Evolutionary conservation across 2,329 filamentous ascomycete species (phyloP).

Genomic region (Plectosphaerella cucumerina): DNA sequence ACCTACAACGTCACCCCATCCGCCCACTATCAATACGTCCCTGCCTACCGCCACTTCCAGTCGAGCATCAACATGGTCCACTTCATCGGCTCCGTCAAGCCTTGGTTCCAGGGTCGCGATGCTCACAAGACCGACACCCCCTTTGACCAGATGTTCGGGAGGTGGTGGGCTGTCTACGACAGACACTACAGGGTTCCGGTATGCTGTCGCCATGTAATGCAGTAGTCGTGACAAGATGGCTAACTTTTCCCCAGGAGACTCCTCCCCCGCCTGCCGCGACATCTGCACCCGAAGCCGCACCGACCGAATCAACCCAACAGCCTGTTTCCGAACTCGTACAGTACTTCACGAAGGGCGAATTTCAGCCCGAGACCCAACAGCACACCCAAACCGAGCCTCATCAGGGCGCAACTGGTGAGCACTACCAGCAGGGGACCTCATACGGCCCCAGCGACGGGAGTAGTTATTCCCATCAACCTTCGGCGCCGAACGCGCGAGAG

Average conservation of each 20-base stretch:
- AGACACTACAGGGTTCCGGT: constrained; percentile 66
- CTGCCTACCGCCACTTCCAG: constrained; percentile 90
- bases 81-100: constrained; percentile 90
- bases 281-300: constrained; percentile 33
- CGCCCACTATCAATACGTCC: constrained; percentile 94
- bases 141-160: constrained; percentile 78
- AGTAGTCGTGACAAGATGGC: neutral
- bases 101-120: constrained; percentile 68
- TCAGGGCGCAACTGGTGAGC: constrained; percentile 26
- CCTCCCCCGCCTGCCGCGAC: neutral
- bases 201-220: constrained; percentile 16
- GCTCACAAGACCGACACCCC: constrained; percentile 52
- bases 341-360: constrained; percentile 53
- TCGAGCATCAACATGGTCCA: constrained; percentile 86
- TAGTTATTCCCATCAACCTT: constrained; percentile 15
- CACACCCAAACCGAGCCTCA: constrained; percentile 6
- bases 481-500: constrained; percentile 14
- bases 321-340: constrained; percentile 36
- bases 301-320: constrained; percentile 14
- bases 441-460: constrained; percentile 17
- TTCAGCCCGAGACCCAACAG: constrained; percentile 25
- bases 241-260: constrained; percentile 1
- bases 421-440: constrained; percentile 16
- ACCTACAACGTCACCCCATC: constrained; percentile 97
- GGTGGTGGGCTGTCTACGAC: constrained; percentile 96